These are phyloP conservation scores for Yamadazyma sp. DNA, from an alignment of 1,139 yeast genomes.

Conservation along the genomic window DNA sequence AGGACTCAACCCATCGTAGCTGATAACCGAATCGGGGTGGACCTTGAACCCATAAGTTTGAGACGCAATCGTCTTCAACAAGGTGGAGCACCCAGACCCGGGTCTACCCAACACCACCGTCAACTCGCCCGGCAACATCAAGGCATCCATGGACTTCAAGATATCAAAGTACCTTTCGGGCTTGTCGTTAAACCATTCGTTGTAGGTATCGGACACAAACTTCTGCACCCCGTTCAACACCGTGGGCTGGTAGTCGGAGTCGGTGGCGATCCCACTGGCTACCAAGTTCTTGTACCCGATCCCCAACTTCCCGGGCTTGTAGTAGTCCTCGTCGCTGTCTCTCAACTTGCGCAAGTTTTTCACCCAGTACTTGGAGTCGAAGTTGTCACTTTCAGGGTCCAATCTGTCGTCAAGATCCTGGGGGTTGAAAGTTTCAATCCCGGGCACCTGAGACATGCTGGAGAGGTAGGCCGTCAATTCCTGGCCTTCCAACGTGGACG, in stretches of 20 bases:
- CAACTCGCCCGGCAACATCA: slow-evolving; percentile 61
- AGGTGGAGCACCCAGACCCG: slow-evolving; percentile 83
- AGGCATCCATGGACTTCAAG: slow-evolving; percentile 39
- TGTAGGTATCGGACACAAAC: slow-evolving; percentile 17
- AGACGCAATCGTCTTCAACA: slow-evolving; percentile 67
- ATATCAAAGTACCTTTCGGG: slow-evolving; percentile 25
- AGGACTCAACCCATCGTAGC: slow-evolving; percentile 34
- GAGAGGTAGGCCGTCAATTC: slow-evolving; percentile 52
- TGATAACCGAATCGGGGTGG: slow-evolving; percentile 45
- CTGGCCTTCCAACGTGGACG: slow-evolving; percentile 30
- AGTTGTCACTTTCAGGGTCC: slow-evolving; percentile 48
- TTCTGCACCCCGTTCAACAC: slow-evolving; percentile 51
- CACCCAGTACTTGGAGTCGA: slow-evolving; percentile 71
- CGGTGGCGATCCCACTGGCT: slow-evolving; percentile 76
- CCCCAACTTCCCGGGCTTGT: slow-evolving; percentile 64
- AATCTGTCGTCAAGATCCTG: slow-evolving; percentile 16
- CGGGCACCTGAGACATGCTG: slow-evolving; percentile 58
- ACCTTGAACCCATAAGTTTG: slow-evolving; percentile 72
- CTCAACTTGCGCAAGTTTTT: slow-evolving; percentile 59
- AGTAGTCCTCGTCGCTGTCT: slow-evolving; percentile 59
- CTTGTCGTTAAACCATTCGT: slow-evolving; percentile 12
- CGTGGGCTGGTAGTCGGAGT: slow-evolving; percentile 78
- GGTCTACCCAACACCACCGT: slow-evolving; percentile 81
- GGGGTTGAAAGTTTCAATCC: slow-evolving; percentile 35
- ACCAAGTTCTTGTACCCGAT: slow-evolving; percentile 66